phyloP scores from a whole-genome alignment of 192 early-diverging fungal species.

The Mortierella antarctica region DNA sequence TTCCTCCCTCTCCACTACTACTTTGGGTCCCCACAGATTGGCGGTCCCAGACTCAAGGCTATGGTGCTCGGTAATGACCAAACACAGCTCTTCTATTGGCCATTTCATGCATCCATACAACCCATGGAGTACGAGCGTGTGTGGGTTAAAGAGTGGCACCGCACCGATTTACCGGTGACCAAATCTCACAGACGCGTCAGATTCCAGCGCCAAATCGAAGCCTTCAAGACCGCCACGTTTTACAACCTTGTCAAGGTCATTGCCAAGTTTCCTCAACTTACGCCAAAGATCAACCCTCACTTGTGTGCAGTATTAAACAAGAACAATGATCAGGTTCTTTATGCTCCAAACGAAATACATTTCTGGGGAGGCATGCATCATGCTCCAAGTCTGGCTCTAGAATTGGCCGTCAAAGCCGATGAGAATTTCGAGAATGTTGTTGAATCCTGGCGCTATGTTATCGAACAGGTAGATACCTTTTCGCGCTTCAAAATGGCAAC shows the following conservation, averaged over 20 bases:
- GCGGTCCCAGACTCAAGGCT: slow-evolving; percentile 20
- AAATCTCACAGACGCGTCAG: not conserved
- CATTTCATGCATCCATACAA: slow-evolving; percentile 21
- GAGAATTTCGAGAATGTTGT: slow-evolving; percentile 45
- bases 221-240: not conserved
- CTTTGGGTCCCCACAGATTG: slow-evolving; percentile 4
- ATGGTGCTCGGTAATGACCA: slow-evolving; percentile 36
- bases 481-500: not conserved
- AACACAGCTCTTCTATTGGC: slow-evolving; percentile 56
- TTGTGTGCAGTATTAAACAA: slow-evolving; percentile 14
- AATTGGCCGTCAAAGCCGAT: slow-evolving; percentile 43
- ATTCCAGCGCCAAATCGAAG: slow-evolving; percentile 6
- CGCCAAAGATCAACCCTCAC: slow-evolving; percentile 27
- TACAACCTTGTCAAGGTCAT: slow-evolving; percentile 16
- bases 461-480: slow-evolving; percentile 3
- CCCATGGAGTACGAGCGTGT: slow-evolving; percentile 23
- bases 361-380: slow-evolving; percentile 41
- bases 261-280: slow-evolving; percentile 2
- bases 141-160: slow-evolving; percentile 55
- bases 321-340: not conserved
- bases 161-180: slow-evolving; percentile 11
- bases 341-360: slow-evolving; percentile 51
- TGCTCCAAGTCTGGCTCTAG: slow-evolving; percentile 20
- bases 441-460: slow-evolving; percentile 9
- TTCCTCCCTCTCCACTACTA: slow-evolving; percentile 11